These are phyloP conservation scores for Penicillium thymicola DNA, from an alignment of 2,329 filamentous ascomycete species.

Conservation along the genomic window DNA sequence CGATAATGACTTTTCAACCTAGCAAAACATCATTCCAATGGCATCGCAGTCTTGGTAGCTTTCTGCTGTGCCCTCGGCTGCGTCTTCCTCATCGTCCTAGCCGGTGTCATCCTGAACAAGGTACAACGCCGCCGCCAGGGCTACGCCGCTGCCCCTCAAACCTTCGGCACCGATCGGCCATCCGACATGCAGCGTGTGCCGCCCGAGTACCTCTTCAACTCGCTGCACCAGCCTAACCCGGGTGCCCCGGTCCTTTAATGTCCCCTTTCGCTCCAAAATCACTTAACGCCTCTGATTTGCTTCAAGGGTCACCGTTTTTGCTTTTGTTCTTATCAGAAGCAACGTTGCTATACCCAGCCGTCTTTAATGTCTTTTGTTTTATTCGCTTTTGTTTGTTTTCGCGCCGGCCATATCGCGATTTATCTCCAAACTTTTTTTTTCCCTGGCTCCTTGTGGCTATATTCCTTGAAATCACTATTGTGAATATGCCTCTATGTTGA, in stretches of 20 bases:
- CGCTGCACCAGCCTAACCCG: conserved; percentile 35
- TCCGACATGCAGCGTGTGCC: conserved; percentile 46
- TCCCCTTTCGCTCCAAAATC: conserved; percentile 16
- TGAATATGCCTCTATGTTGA: conserved; percentile 11
- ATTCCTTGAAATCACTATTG: background rate
- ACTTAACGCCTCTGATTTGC: conserved; percentile 4
- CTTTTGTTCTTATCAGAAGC: conserved; percentile 28
- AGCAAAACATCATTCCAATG: conserved; percentile 42
- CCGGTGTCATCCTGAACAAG: conserved; percentile 48
- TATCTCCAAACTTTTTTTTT: background rate
- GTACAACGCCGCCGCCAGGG: conserved; percentile 48
- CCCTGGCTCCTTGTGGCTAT: background rate
- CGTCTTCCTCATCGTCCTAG: conserved; percentile 48
- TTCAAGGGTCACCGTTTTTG: conserved; percentile 14
- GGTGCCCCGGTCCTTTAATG: conserved; percentile 36
- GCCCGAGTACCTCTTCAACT: conserved; percentile 47
- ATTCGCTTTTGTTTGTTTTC: conserved; percentile 20
- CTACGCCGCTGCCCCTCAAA: conserved; percentile 45
- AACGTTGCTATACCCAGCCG: conserved; percentile 32
- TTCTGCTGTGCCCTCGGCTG: conserved; percentile 48
- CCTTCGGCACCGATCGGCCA: conserved; percentile 45
- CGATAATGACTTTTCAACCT: conserved; percentile 4
- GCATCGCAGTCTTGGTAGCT: conserved; percentile 46
- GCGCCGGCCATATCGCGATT: conserved; percentile 17
- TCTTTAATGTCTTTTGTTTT: conserved; percentile 31